Evolutionary conservation across 2,329 filamentous ascomycete genomes (phyloP).

Genomic region (Decorospora gaudefroyi): DNA sequence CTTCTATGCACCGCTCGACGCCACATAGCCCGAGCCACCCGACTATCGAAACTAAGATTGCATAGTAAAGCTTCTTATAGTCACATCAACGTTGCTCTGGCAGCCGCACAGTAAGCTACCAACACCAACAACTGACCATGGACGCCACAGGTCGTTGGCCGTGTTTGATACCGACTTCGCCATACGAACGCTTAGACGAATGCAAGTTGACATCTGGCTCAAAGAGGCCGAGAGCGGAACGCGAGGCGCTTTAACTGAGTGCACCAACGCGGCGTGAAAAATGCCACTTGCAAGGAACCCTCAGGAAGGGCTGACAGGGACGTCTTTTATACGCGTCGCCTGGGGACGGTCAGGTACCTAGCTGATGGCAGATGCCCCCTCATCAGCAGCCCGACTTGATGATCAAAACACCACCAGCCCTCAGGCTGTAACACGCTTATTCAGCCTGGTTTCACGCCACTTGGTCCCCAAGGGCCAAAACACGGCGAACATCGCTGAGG

Average conservation of each 20-base stretch:
- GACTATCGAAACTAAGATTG: conserved; percentile 1
- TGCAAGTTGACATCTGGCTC: too few relatives aligned
- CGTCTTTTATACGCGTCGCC: background rate
- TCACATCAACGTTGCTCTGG: conserved; percentile 1
- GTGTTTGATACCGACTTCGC: conserved; percentile 2
- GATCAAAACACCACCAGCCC: conserved; percentile 1
- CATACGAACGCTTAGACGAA: background rate
- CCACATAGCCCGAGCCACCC: background rate
- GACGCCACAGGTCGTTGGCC: conserved; percentile 1
- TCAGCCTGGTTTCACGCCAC: conserved; percentile 10
- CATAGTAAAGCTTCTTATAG: background rate
- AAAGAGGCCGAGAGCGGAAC: too few relatives aligned
- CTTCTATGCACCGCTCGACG: conserved; percentile 8
- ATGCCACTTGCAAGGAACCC: too few relatives aligned
- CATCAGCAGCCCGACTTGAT: background rate
- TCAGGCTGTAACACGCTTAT: background rate
- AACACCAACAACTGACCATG: too few relatives aligned
- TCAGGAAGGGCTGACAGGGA: too few relatives aligned
- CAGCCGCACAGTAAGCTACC: conserved; percentile 2
- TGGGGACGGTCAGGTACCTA: background rate
- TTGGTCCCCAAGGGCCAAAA: too few relatives aligned
- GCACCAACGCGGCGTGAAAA: too few relatives aligned
- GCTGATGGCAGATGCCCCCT: background rate
- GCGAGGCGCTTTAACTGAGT: too few relatives aligned
- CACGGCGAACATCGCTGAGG: background rate